Base-by-base conservation (phyloP, 805 yeast genomes). In the Ascoidea tarda region DNA sequence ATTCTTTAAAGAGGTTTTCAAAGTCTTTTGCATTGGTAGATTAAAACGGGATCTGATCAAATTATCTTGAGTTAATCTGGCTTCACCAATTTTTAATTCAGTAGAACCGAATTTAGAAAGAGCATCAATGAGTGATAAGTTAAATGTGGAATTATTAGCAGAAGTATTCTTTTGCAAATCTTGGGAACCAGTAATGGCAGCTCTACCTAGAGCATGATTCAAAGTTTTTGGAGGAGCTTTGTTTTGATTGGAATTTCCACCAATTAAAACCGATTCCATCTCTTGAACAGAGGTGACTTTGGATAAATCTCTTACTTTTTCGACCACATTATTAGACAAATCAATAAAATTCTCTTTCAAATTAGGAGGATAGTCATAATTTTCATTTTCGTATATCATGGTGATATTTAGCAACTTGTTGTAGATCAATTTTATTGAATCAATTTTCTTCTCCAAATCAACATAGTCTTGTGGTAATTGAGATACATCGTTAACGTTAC, bases 381-480 rank as follows among this genome's bases (percentile, higher is more conserved):
- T 76, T 67, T 86, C 95, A 59, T 71, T 76, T 61, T 83, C 90
- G 67, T 83, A 87, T 46, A 70, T 67, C 16, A 70, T 59, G 21
- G 83, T 73, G 47, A 81, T 79, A 21, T 76, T 66, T 44, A 79
- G 67, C 54, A 81, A 66, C 61, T 76, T 75, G 58, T 70, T 75
- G 72, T 84, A 85, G 53, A 86, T 81, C 49, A 74, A 69, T 69
- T 83, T 81, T 66, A 87, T 74, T 54, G 84, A 77, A 60, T 87
- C 95, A 54, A 86, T 78, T 61, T 79, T 81, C 57, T 74, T 71
- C 67, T 87, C 95, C 58, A 87, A 75, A 55, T 80, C 82, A 51
- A 82, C 69, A 65, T 86, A 87, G 65, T 87, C 96, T 54, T 81
- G 79, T 38, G 96, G 96, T 58, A 87, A 74, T 63, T 87, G 90